Evolutionary conservation across 306 rosid genomes (phyloP).

Genomic region (Fagus crenata): DNA sequence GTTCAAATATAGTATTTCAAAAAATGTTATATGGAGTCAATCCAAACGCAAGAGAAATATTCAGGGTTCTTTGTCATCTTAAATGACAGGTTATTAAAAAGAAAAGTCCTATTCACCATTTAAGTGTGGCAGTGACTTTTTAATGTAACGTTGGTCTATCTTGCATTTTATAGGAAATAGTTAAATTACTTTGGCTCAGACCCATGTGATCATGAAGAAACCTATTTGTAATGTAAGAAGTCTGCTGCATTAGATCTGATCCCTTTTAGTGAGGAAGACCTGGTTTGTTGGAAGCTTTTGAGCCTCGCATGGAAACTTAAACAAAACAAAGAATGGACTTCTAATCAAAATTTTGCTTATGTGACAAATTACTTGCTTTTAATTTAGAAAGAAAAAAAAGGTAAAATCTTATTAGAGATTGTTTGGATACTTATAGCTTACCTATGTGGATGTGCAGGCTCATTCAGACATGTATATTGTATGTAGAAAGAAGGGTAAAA

Average conservation of each 20-base stretch:
- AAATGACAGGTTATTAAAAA: too few relatives aligned
- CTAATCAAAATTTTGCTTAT: not conserved
- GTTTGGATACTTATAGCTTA: not conserved
- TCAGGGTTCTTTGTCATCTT: too few relatives aligned
- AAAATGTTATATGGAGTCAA: too few relatives aligned
- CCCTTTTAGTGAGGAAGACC: not conserved
- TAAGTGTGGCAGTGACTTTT: too few relatives aligned
- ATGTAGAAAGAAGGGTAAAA: conserved; percentile 7
- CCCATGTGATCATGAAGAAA: not conserved
- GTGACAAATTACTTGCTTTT: not conserved
- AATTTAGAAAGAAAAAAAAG: not conserved
- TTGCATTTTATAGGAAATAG: too few relatives aligned
- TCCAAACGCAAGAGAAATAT: too few relatives aligned
- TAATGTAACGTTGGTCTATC: too few relatives aligned
- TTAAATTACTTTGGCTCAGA: not conserved
- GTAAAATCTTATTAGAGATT: not conserved
- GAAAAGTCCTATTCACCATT: too few relatives aligned
- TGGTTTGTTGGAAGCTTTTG: not conserved
- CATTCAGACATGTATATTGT: conserved; percentile 22
- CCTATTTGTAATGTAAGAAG: not conserved
- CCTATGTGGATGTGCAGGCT: conserved; percentile 34
- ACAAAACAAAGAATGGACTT: not conserved
- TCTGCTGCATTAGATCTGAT: not conserved
- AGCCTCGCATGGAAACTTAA: not conserved
- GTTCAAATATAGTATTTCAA: too few relatives aligned